Evolutionary conservation across 2,329 filamentous ascomycete species (phyloP), one percentile per base, ranked within the genome.

Genomic region (Sporothrix variecibatus): DNA sequence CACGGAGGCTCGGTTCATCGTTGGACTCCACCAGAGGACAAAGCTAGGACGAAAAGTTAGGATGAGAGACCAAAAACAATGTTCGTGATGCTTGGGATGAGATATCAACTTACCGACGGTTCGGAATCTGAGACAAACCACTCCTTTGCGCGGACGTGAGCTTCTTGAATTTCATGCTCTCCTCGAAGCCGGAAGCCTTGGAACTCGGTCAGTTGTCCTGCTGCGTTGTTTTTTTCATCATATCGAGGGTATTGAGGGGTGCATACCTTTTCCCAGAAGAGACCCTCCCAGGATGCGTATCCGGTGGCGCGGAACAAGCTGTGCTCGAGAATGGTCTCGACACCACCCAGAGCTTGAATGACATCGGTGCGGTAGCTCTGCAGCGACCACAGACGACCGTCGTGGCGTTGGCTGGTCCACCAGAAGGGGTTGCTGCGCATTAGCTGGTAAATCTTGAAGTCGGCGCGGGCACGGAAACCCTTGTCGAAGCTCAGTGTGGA

Each of bases 381-480:
- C 72, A 99, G 83, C 77, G 98, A 98, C 96, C 96, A 99, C 4
- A 99, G 83, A 80, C 98, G 98, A 81, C 96, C 96, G 79, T 99
- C 96, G 80, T 99, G 97, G 53, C 96, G 88, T 82, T 98, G 95
- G 79, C 93, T 97, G 3, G 96, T 99, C 96, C 96, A 99, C 94
- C 95, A 98, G 87, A 98, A 98, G 0, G 96, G 96, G 81, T 98
- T 98, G 84, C 93, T 97, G 89, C 97, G 98, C 95, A 99, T 98
- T 75, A 98, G 87, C 82, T 98, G 95, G 81, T 98, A 99, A 40
- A 96, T 91, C 87, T 99, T 99, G 87, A 99, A 99, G 82, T 99
- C 96, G 12, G 95, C 94, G 72, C 96, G 89, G 17, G 95, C 91
- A 78, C 96, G 92, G 91, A 98, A 99, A 72, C 96, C 96, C 84